Percentiles rank a stretch among this genome's conserved stretches.
phyloP scores from a whole-genome alignment of 345 rosid genomes.

The Eucalyptus erythrocorys region DNA sequence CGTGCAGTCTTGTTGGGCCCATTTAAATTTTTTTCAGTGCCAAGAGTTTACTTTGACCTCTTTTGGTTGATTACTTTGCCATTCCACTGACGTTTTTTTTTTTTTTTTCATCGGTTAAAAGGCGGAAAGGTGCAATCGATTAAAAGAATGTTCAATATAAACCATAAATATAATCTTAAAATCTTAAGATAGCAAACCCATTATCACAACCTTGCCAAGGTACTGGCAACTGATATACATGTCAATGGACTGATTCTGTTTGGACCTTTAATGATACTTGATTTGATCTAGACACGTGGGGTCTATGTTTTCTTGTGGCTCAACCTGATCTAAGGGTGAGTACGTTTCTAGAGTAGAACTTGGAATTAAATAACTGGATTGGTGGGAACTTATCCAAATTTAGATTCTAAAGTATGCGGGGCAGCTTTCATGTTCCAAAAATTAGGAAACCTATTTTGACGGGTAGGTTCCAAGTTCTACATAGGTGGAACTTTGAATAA shows the following conservation, averaged over 20 bases:
- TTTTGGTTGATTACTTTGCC: neutral
- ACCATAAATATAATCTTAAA: neutral
- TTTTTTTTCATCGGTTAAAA: neutral
- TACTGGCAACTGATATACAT: neutral
- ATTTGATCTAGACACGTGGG: neutral
- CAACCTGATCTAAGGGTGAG: neutral
- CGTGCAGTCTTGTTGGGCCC: neutral
- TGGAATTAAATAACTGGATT: too few species aligned
- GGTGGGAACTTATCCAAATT: too few species aligned
- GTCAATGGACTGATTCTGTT: neutral
- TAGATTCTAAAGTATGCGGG: too few species aligned
- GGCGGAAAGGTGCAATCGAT: neutral
- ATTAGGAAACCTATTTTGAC: too few species aligned
- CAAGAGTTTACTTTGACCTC: neutral
- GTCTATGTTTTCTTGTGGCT: neutral
- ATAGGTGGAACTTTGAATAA: too few species aligned
- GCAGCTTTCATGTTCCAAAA: too few species aligned
- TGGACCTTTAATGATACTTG: neutral
- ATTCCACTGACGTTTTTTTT: neutral
- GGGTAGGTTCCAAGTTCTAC: too few species aligned
- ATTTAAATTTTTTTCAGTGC: neutral
- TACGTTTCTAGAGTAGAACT: too few species aligned
- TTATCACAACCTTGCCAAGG: neutral
- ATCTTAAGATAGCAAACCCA: neutral
- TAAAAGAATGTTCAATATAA: neutral